Percentiles rank a stretch among this genome's conserved stretches.
These are phyloP conservation scores for Spizellomyces sp. DNA, from an alignment of 192 early-diverging fungal species.

Conservation along the genomic window DNA sequence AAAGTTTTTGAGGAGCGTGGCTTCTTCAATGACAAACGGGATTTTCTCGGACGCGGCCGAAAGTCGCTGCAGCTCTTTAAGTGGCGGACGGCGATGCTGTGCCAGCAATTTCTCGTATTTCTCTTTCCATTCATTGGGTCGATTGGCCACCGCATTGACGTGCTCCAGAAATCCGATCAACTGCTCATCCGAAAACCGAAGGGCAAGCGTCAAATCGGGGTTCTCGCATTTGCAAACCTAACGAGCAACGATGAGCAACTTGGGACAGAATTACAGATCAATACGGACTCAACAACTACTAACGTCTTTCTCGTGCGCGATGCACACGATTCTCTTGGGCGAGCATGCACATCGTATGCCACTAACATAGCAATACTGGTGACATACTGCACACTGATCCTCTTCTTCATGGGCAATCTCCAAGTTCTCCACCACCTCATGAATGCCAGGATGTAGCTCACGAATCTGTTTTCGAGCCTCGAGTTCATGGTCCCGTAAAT, in stretches of 20 bases:
- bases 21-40: slow-evolving; percentile 39
- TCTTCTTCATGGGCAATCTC: slow-evolving; percentile 29
- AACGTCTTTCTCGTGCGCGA: slow-evolving; percentile 60
- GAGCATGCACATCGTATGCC: slow-evolving; percentile 44
- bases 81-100: slow-evolving; percentile 33
- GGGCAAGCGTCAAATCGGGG: slow-evolving; percentile 38
- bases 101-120: slow-evolving; percentile 19
- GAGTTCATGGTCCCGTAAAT: slow-evolving; percentile 32
- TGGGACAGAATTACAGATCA: too few relatives aligned
- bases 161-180: slow-evolving; percentile 40
- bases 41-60: slow-evolving; percentile 22
- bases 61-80: slow-evolving; percentile 37
- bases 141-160: slow-evolving; percentile 19
- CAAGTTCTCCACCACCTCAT: slow-evolving; percentile 18
- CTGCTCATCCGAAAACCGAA: slow-evolving; percentile 55
- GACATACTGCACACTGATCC: slow-evolving; percentile 46
- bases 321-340: slow-evolving; percentile 66
- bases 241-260: neutral
- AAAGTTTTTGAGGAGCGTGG: slow-evolving; percentile 30
- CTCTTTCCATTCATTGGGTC: slow-evolving; percentile 37
- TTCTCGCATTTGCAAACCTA: slow-evolving; percentile 55
- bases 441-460: slow-evolving; percentile 13
- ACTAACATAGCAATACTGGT: slow-evolving; percentile 38
- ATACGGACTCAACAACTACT: neutral
- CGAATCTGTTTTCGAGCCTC: slow-evolving; percentile 29